Base-by-base conservation (phyloP, 2,329 filamentous ascomycete species). In the Colletotrichum chlorophyti region DNA sequence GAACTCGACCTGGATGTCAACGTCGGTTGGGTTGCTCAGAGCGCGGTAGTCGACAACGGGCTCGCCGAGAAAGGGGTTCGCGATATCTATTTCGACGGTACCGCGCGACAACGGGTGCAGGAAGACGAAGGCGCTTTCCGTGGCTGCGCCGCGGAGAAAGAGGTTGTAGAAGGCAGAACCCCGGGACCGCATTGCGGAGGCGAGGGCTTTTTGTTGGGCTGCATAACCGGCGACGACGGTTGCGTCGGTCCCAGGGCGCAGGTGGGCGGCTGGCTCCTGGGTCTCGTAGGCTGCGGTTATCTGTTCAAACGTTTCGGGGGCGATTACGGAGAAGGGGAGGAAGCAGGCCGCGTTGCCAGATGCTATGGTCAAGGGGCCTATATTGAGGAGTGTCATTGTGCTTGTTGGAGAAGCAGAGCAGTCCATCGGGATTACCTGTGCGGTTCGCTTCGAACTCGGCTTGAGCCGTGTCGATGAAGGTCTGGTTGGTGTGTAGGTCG, bases 171-270 rank as follows among this genome's bases (percentile, higher is more conserved):
- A 64, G n/a, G n/a, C n/a, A n/a, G n/a, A n/a, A n/a, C n/a, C n/a
- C n/a, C n/a, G n/a, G n/a, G n/a, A n/a, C n/a, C n/a, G 52, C n/a
- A 49, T 48, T 6, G 59, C 50, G 58, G 53, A 58, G n/a, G n/a
- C n/a, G 15, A 43, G 47, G 11, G 62, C 41, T 10, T 34, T 37
- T 32, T 79, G 75, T 4, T 81, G 72, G 5, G 75, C 74, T 60
- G 79, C 79, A 45, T 78, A 68, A 14, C 66, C 66, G 6, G 64
- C 65, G 3, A 65, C 14, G 17, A 64, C 63, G 14, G 60, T 60
- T 5, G 53, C 3, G 21, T 63, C 52, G 48, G 64, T 65, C n/a
- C 54, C 42, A 6, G 19, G 29, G 0, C 65, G 66, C 2, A 68
- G 62, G 46, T 60, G 63, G 4, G 46, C 46, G 4, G 58, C 42